A percentile compares a stretch with the other conserved stretches of the same genome.
phyloP scores from a whole-genome alignment of 108 stramenopile species.

The Seminavis robusta region DNA sequence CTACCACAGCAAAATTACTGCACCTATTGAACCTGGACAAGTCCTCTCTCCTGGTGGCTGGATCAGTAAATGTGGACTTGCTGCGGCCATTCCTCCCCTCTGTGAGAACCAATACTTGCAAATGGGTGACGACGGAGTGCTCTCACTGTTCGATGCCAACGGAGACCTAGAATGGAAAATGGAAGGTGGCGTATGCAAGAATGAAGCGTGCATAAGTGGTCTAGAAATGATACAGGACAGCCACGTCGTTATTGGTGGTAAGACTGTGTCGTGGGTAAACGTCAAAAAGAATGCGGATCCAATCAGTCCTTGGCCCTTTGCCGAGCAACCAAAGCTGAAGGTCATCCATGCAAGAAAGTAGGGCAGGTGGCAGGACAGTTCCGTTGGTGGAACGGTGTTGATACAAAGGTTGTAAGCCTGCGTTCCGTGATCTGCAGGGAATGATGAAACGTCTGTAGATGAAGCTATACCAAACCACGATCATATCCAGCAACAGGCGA shows the following conservation, averaged over 20 bases:
- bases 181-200: slow-evolving; percentile 24
- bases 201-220: slow-evolving; percentile 21
- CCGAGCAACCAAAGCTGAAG: slow-evolving; percentile 8
- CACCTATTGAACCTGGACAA: slow-evolving; percentile 26
- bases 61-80: slow-evolving; percentile 41
- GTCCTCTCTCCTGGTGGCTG: slow-evolving; percentile 25
- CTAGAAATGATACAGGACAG: slow-evolving; percentile 26
- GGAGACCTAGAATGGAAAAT: slow-evolving; percentile 22
- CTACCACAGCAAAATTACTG: slow-evolving; percentile 19
- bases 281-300: neutral
- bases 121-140: slow-evolving; percentile 26
- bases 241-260: slow-evolving; percentile 26
- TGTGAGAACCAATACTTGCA: slow-evolving; percentile 26
- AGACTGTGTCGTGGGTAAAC: slow-evolving; percentile 7
- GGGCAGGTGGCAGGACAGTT: too few relatives aligned
- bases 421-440: too few relatives aligned
- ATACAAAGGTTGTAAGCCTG: too few relatives aligned
- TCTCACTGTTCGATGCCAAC: slow-evolving; percentile 18
- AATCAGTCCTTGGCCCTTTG: slow-evolving; percentile 10
- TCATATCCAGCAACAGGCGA: too few relatives aligned
- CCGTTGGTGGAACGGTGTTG: too few relatives aligned
- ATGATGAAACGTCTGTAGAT: too few relatives aligned
- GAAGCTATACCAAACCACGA: too few relatives aligned
- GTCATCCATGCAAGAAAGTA: too few relatives aligned
- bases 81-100: slow-evolving; percentile 5